Percentiles rank a stretch among this genome's conserved stretches.
Evolutionary conservation across 768 basidiomycete genomes (phyloP).

Genomic region (Tricholomella constricta): DNA sequence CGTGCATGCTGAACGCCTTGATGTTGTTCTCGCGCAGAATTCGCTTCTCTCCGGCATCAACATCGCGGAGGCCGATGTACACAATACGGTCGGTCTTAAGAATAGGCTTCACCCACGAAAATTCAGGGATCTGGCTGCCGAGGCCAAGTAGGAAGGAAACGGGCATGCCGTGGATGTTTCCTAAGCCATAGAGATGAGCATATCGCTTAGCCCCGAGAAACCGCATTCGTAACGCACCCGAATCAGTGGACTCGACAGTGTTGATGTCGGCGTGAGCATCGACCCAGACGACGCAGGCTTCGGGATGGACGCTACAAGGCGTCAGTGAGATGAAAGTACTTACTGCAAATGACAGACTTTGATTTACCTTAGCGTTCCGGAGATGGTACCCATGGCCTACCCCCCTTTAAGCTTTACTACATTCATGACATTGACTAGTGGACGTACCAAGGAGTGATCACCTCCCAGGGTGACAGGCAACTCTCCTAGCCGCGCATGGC

Average conservation of each 20-base stretch:
- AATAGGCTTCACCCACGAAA: slow-evolving; percentile 57
- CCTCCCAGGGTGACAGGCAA: slow-evolving; percentile 93
- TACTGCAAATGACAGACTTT: not conserved
- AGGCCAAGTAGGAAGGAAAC: slow-evolving; percentile 85
- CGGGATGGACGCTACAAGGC: slow-evolving; percentile 59
- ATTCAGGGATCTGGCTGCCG: slow-evolving; percentile 46
- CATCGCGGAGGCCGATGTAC: slow-evolving; percentile 96
- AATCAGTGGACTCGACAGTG: slow-evolving; percentile 77
- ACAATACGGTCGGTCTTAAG: slow-evolving; percentile 79
- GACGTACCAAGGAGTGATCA: slow-evolving; percentile 87
- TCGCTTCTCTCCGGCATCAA: slow-evolving; percentile 86
- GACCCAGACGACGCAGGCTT: slow-evolving; percentile 91
- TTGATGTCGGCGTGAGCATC: slow-evolving; percentile 99
- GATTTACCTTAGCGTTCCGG: slow-evolving; percentile 76
- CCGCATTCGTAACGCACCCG: slow-evolving; percentile 46
- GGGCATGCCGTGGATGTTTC: slow-evolving; percentile 98
- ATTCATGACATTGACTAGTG: slow-evolving; percentile 1
- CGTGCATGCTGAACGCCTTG: slow-evolving; percentile 91
- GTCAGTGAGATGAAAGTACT: not conserved
- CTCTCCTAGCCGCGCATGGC: slow-evolving; percentile 73
- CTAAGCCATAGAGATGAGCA: slow-evolving; percentile 36
- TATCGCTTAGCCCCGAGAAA: not conserved
- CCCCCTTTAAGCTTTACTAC: slow-evolving; percentile 7
- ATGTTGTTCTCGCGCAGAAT: slow-evolving; percentile 81
- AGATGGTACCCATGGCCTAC: slow-evolving; percentile 89